phyloP scores from a whole-genome alignment of 73 alveolate species.

The Paramecium sonneborni region DNA sequence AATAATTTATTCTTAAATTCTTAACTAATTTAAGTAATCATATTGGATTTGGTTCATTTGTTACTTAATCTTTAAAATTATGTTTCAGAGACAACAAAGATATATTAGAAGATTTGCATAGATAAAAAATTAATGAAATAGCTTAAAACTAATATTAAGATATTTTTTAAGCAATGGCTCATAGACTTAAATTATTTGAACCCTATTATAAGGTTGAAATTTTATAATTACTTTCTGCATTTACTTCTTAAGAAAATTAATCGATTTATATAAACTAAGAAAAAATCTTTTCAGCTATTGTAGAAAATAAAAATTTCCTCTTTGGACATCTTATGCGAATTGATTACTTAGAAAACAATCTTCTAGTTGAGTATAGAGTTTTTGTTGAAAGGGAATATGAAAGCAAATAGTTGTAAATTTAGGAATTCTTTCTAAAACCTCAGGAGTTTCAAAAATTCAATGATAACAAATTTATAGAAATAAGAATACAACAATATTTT shows the following conservation, averaged over 20 bases:
- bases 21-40: conserved; percentile 25
- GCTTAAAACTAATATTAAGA: neutral
- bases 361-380: neutral
- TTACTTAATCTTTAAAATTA: neutral
- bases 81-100: conserved; percentile 46
- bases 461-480: neutral
- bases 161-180: conserved; percentile 50
- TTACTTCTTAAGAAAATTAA: neutral
- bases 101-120: conserved; percentile 48
- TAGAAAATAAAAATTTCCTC: conserved; percentile 57
- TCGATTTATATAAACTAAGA: conserved; percentile 61
- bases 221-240: conserved; percentile 5
- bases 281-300: conserved; percentile 46
- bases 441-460: neutral
- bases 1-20: conserved; percentile 33
- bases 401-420: neutral
- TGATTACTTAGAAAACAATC: neutral
- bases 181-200: conserved; percentile 45
- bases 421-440: neutral
- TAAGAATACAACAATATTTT: neutral
- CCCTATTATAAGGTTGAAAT: conserved; percentile 60
- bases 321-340: conserved; percentile 50
- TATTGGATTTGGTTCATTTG: conserved; percentile 63
- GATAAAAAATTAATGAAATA: neutral
- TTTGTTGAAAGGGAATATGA: conserved; percentile 49